Base-by-base conservation (phyloP, 805 yeast genomes). In the Teunomyces pallodes region DNA sequence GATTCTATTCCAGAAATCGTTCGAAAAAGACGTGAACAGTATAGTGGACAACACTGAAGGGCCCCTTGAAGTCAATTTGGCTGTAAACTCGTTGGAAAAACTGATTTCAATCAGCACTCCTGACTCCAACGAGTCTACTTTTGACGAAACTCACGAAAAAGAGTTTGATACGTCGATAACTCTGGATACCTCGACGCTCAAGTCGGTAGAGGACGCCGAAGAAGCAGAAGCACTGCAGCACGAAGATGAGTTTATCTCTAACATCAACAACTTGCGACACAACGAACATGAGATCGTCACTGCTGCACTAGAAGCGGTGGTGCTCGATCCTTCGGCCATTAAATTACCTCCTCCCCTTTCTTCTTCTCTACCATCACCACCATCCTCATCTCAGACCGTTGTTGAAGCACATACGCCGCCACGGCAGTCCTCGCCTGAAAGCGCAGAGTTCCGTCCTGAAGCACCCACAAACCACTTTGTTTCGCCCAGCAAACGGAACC, bases 261-360 rank as follows among this genome's bases (percentile, higher is more conserved):
- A 64, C 30, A 44, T 64, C 28, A 54, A 57, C 42, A 66, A 67
- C 46, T 45, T 67, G 41, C 48, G 70, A 24, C 72, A 67, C 43
- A 67, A 67, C 46, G 70, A 65, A 16, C 27, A 38, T 26, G 41
- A 38, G 8, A 14, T 33, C 24, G 6, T 20, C 24, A 20, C 24
- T 20, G 24, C 24, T 20, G 35, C 35, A 13, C 9, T 32, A 16
- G 35, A 32, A 13, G 17, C 35, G 6, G 10, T n/a, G 35, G 35
- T 32, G 17, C 35, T 32, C 17, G 35, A n/a, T 2, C 17, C 35
- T 8, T 5, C 35, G 4, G 17, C 35, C 7, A n/a, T 32, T 13
- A 7, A 13, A 9, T 16, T 10, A 9, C 35, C 13, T 13, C 35
- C 9, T 30, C 33, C 33, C n/a, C n/a, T n/a, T n/a, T n/a, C n/a